These are phyloP conservation scores for Pseudoturritis turrita DNA, from an alignment of 345 rosid genomes.

Conservation along the genomic window DNA sequence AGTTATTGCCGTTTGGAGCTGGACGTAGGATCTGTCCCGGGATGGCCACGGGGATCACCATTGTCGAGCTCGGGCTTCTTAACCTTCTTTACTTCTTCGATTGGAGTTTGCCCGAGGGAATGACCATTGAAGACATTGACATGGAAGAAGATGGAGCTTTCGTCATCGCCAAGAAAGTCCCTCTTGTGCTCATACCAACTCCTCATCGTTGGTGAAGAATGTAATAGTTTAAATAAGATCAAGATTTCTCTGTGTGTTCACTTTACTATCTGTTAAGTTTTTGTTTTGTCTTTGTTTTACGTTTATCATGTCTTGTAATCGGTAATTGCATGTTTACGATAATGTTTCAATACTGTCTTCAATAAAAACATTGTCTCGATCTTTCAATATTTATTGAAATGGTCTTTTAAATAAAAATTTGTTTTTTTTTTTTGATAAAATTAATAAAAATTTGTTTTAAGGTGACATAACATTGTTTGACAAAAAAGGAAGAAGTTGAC, in stretches of 20 bases:
- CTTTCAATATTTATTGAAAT: background rate
- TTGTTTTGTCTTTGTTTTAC: background rate
- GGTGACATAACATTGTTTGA: background rate
- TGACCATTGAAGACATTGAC: slow-evolving; percentile 19
- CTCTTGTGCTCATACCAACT: slow-evolving; percentile 15
- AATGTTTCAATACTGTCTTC: background rate
- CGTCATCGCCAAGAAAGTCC: slow-evolving; percentile 22
- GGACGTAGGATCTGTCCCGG: slow-evolving; percentile 33
- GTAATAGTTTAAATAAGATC: background rate
- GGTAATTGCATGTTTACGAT: background rate
- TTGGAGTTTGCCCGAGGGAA: slow-evolving; percentile 21
- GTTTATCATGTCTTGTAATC: background rate
- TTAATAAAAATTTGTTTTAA: background rate
- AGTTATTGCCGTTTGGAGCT: slow-evolving; percentile 50
- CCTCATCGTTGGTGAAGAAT: slow-evolving; percentile 16
- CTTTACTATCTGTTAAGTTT: background rate
- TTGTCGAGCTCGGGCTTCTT: slow-evolving; percentile 27
- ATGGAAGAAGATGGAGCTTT: slow-evolving; percentile 25
- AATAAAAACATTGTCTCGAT: background rate
- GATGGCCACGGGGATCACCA: slow-evolving; percentile 24
- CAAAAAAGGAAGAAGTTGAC: too few relatives aligned
- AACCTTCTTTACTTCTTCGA: slow-evolving; percentile 32
- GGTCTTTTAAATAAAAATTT: background rate
- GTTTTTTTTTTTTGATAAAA: too few relatives aligned
- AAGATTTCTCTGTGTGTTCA: background rate